Conservation (phyloP, 352 stramenopile species). For the Phytopythium ostracodes region DNA sequence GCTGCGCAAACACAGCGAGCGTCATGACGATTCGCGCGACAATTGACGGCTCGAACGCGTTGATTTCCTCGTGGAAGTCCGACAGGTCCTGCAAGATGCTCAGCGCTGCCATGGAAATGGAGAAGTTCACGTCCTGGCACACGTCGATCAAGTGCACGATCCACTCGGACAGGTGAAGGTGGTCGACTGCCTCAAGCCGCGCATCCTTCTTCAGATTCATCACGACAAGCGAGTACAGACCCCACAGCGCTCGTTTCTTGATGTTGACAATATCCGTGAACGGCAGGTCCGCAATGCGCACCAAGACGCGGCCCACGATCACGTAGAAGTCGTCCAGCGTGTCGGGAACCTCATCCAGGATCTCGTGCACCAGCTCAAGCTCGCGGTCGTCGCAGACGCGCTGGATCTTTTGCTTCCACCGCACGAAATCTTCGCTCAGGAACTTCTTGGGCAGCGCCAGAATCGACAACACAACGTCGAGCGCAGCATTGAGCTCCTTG, state of each 20-base stretch:
- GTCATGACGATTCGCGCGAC: constrained; percentile 87
- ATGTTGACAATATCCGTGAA: constrained; percentile 76
- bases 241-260: constrained; percentile 80
- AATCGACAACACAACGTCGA: constrained; percentile 78
- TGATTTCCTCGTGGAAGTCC: constrained; percentile 69
- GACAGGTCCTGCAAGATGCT: constrained; percentile 77
- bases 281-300: constrained; percentile 68
- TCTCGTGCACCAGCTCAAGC: constrained; percentile 28
- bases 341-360: constrained; percentile 71
- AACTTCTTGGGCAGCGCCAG: constrained; percentile 70
- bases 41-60: constrained; percentile 58
- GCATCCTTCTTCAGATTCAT: constrained; percentile 49
- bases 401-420: constrained; percentile 69
- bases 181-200: constrained; percentile 28
- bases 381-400: constrained; percentile 35
- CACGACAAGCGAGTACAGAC: constrained; percentile 69
- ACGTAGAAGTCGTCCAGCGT: constrained; percentile 62
- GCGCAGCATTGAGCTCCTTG: constrained; percentile 66
- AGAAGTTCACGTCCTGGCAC: constrained; percentile 69
- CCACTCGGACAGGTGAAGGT: constrained; percentile 60
- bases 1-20: constrained; percentile 78
- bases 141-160: constrained; percentile 80
- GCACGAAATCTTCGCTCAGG: constrained; percentile 71
- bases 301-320: constrained; percentile 67
- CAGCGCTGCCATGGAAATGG: constrained; percentile 73